phyloP scores from a whole-genome alignment of 805 yeast genomes.

The Cyberlindnera nakhonratchasimensis region DNA sequence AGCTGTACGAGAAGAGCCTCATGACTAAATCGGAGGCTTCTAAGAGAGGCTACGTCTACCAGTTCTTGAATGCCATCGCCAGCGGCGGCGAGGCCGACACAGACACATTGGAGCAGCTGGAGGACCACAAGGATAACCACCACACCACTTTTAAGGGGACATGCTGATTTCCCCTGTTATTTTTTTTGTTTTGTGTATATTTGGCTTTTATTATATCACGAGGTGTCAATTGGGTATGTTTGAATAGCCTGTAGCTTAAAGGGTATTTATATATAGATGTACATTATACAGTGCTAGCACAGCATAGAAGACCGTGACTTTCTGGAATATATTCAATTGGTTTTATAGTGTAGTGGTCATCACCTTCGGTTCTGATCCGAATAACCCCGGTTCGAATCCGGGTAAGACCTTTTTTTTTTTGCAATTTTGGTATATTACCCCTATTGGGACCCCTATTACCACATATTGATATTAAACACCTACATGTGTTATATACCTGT shows the following conservation, averaged over 20 bases:
- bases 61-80: conserved; percentile 51
- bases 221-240: too few species aligned
- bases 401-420: conserved; percentile 29
- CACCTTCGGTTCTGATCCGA: conserved; percentile 34
- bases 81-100: conserved; percentile 49
- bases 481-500: too few species aligned
- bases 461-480: too few species aligned
- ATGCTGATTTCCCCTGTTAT: conserved; percentile 8
- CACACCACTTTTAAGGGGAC: conserved; percentile 31
- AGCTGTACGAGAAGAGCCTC: conserved; percentile 23
- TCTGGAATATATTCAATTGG: conserved; percentile 2
- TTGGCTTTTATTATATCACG: neutral
- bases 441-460: too few species aligned
- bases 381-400: conserved; percentile 35
- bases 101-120: conserved; percentile 12
- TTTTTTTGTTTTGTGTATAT: neutral
- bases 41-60: conserved; percentile 37
- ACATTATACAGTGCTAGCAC: neutral
- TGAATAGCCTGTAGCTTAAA: too few species aligned
- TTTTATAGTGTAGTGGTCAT: conserved; percentile 30
- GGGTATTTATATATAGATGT: too few species aligned
- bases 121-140: conserved; percentile 24
- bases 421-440: too few species aligned
- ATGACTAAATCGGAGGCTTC: conserved; percentile 15
- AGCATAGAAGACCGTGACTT: neutral